phyloP scores from a whole-genome alignment of 768 basidiomycete species.

The Lanmaoa rubissima region DNA sequence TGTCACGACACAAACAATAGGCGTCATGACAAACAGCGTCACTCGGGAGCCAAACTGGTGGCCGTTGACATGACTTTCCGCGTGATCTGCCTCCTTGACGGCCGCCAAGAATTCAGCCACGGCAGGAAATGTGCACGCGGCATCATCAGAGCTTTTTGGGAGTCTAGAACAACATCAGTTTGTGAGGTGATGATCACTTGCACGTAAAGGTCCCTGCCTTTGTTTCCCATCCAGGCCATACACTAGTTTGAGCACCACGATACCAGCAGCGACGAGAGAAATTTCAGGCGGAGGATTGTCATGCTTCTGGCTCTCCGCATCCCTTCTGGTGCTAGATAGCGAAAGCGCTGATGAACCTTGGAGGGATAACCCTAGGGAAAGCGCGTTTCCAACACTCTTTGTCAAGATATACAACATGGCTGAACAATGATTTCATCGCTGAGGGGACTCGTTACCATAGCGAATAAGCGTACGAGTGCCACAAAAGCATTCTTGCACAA shows the following conservation, averaged over 20 bases:
- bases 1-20: constrained; percentile 1
- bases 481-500: constrained; percentile 56
- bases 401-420: constrained; percentile 65
- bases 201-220: constrained; percentile 42
- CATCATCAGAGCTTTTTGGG: constrained; percentile 49
- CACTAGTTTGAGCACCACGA: constrained; percentile 78
- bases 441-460: not conserved
- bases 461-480: constrained; percentile 64
- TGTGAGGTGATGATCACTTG: not conserved
- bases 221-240: constrained; percentile 76
- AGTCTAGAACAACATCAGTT: constrained; percentile 34
- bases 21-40: constrained; percentile 42
- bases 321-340: constrained; percentile 36
- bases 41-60: constrained; percentile 43
- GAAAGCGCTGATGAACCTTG: constrained; percentile 52
- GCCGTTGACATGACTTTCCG: constrained; percentile 30
- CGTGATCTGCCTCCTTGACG: constrained; percentile 39
- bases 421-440: constrained; percentile 5
- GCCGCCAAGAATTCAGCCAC: constrained; percentile 46
- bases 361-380: constrained; percentile 60
- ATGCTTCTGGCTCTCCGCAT: constrained; percentile 47
- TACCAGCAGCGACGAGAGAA: constrained; percentile 52
- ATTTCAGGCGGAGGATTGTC: constrained; percentile 73
- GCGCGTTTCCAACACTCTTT: constrained; percentile 54
- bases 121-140: constrained; percentile 57